Evolutionary conservation across 73 alveolate genomes (phyloP).

Genomic region (Vitrella brassicaformis): DNA sequence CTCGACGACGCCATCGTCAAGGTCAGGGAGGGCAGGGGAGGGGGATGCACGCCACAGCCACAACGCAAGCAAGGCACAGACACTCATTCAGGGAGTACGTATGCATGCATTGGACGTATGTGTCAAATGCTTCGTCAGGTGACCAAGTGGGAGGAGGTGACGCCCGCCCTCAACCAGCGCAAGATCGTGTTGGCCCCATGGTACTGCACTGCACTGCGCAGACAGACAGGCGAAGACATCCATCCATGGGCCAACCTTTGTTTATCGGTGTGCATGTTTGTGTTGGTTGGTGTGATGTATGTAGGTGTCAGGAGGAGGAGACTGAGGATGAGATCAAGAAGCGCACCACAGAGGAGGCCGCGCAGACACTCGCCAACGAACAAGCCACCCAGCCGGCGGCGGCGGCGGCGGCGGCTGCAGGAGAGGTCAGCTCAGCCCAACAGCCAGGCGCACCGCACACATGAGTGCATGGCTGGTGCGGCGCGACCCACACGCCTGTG

Average conservation of each 20-base stretch:
- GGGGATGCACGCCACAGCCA: neutral
- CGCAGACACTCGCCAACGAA: too few species aligned
- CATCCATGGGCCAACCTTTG: too few species aligned
- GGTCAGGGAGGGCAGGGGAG: slow-evolving; percentile 48
- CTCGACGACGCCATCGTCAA: slow-evolving; percentile 48
- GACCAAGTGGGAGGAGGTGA: slow-evolving; percentile 1
- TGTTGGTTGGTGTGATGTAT: too few species aligned
- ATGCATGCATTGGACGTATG: neutral
- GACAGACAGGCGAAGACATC: too few species aligned
- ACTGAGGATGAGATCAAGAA: slow-evolving; percentile 2
- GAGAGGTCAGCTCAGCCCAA: too few species aligned
- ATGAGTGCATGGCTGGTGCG: too few species aligned
- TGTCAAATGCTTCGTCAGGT: neutral
- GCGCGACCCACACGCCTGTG: too few species aligned
- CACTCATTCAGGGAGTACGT: neutral
- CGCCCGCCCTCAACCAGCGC: slow-evolving; percentile 6
- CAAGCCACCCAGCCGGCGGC: too few species aligned
- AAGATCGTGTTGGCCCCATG: slow-evolving; percentile 22
- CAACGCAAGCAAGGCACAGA: neutral
- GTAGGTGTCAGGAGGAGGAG: neutral
- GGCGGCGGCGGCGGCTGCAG: too few species aligned
- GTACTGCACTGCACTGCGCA: too few species aligned
- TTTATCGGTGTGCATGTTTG: too few species aligned
- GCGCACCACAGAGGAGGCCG: neutral
- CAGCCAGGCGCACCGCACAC: too few species aligned